These are phyloP conservation scores for Capsella rubella DNA, from an alignment of 441 rosid genomes.

Conservation along the genomic window DNA sequence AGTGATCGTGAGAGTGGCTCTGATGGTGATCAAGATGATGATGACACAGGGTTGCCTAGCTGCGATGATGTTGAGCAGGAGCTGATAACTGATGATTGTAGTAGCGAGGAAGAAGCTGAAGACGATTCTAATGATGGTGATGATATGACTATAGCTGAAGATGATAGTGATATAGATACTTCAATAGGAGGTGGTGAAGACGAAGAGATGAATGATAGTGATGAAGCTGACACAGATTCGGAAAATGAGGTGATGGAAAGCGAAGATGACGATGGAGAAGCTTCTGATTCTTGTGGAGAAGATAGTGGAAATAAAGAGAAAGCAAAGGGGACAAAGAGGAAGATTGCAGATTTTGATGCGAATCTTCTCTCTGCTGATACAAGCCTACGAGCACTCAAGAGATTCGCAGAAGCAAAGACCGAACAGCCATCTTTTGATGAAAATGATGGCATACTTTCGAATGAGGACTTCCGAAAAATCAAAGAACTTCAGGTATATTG, in stretches of 20 bases:
- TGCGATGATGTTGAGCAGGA: conserved; percentile 43
- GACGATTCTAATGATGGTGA: conserved; percentile 33
- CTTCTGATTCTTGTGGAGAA: conserved; percentile 31
- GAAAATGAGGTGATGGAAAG: conserved; percentile 48
- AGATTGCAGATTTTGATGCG: conserved; percentile 70
- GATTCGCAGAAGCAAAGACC: conserved; percentile 66
- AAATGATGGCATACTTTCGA: conserved; percentile 88
- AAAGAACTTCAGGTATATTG: conserved; percentile 76
- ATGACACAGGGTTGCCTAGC: conserved; percentile 46
- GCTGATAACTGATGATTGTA: conserved; percentile 42
- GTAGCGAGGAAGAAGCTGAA: conserved; percentile 47
- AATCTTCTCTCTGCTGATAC: conserved; percentile 75
- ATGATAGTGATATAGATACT: conserved; percentile 45
- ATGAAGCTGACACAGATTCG: conserved; percentile 39
- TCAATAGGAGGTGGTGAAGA: conserved; percentile 44
- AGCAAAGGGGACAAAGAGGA: conserved; percentile 65
- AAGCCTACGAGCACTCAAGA: conserved; percentile 88
- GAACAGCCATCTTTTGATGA: conserved; percentile 46
- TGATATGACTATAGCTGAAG: conserved; percentile 44
- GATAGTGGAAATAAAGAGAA: conserved; percentile 45
- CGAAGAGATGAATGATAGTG: conserved; percentile 46
- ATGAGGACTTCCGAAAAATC: conserved; percentile 88
- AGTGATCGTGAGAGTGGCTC: conserved; percentile 49
- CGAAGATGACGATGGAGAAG: conserved; percentile 54
- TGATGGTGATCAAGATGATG: conserved; percentile 53